These are phyloP conservation scores for Begonia peltatifolia DNA, from an alignment of 306 rosid genomes.

Conservation along the genomic window DNA sequence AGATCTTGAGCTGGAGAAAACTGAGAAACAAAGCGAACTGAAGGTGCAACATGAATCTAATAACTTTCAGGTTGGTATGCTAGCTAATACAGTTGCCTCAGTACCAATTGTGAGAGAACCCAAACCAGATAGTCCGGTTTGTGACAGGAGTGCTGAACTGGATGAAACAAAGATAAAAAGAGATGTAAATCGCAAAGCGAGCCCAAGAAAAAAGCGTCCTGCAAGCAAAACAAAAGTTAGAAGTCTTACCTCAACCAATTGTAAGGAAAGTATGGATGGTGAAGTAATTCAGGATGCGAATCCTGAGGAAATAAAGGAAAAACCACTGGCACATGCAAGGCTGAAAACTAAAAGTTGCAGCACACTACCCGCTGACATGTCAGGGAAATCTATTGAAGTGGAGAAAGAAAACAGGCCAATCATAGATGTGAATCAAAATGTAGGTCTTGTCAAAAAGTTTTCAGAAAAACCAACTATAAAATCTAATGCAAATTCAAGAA, in stretches of 20 bases:
- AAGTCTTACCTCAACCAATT: conserved; percentile 11
- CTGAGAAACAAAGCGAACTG: conserved; percentile 16
- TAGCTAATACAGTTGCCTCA: conserved; percentile 23
- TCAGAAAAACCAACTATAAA: conserved; percentile 17
- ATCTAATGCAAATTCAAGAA: conserved; percentile 15
- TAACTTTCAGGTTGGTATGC: conserved; percentile 5
- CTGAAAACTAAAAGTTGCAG: conserved; percentile 13
- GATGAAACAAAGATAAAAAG: conserved; percentile 23
- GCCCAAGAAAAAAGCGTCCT: conserved; percentile 19
- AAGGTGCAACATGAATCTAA: conserved; percentile 12
- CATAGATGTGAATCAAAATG: conserved; percentile 15
- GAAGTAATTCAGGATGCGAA: conserved; percentile 15
- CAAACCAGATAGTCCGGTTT: conserved; percentile 13
- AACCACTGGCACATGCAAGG: conserved; percentile 15
- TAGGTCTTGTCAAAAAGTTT: conserved; percentile 8
- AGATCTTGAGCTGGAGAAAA: conserved; percentile 26
- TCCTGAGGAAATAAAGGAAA: conserved; percentile 17
- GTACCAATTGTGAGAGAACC: conserved; percentile 15
- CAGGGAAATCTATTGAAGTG: conserved; percentile 15
- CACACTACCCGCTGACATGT: conserved; percentile 11
- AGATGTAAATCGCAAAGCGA: conserved; percentile 18
- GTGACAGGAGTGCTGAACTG: conserved; percentile 7
- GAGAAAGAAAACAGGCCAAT: conserved; percentile 69
- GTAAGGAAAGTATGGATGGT: conserved; percentile 15
- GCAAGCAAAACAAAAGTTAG: conserved; percentile 24